phyloP scores from a whole-genome alignment of 139 green algal species.

The Raphidocelis subcapitata region DNA sequence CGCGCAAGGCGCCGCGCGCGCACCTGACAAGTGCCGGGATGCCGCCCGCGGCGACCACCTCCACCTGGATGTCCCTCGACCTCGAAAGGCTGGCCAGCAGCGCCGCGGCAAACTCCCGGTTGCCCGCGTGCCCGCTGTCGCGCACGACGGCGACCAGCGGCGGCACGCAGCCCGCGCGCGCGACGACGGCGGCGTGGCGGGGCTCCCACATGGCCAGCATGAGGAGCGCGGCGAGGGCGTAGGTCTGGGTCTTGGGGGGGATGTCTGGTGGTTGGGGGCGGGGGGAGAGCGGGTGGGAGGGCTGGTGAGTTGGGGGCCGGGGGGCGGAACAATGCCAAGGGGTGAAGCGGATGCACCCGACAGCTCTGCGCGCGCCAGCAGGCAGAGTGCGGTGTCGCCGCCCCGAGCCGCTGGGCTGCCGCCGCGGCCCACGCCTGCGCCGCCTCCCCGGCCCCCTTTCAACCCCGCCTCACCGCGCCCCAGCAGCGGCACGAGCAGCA shows the following conservation, averaged over 20 bases:
- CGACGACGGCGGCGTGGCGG: conserved; percentile 42
- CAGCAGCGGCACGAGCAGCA: conserved; percentile 39
- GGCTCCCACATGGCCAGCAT: conserved; percentile 39
- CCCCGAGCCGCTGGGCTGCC: neutral
- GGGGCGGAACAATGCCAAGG: neutral
- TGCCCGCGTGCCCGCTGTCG: neutral
- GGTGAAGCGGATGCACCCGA: neutral
- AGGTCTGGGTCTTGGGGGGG: conserved; percentile 28
- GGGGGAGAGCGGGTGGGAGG: conserved; percentile 8
- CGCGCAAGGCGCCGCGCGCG: neutral
- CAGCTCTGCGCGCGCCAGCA: neutral
- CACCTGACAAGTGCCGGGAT: conserved; percentile 25
- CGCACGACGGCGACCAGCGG: conserved; percentile 9
- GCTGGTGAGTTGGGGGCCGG: neutral
- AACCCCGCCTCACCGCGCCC: neutral
- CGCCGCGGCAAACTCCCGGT: conserved; percentile 38
- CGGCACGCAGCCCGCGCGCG: conserved; percentile 21
- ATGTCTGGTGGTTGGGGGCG: neutral
- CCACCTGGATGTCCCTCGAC: conserved; percentile 26
- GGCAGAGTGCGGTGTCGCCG: neutral
- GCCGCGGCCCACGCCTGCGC: no score
- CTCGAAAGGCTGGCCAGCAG: conserved; percentile 34
- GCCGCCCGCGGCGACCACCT: conserved; percentile 28
- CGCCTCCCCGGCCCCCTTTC: neutral
- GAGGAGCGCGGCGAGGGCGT: conserved; percentile 37